phyloP scores from a whole-genome alignment of 176 grass and related monocot species.

The Oryza longistaminata region DNA sequence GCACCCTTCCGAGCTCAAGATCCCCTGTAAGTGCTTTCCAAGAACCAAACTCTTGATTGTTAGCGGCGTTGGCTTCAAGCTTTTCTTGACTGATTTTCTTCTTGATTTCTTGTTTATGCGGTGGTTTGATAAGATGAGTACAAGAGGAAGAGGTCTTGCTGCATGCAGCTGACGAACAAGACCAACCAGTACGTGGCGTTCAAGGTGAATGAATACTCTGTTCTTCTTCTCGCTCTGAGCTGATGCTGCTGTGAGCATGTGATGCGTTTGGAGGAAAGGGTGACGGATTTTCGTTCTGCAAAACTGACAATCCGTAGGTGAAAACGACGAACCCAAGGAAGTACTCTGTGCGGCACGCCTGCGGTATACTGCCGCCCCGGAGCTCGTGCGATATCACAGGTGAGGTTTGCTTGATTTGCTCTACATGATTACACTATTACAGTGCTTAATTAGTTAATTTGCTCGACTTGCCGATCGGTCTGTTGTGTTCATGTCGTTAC shows the following conservation, averaged over 20 bases:
- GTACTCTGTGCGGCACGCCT: slow-evolving; percentile 72
- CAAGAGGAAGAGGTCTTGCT: slow-evolving; percentile 76
- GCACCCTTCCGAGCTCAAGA: slow-evolving; percentile 80
- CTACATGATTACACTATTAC: neutral
- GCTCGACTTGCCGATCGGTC: neutral
- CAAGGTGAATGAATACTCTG: slow-evolving; percentile 54
- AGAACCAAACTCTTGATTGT: neutral
- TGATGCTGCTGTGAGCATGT: neutral
- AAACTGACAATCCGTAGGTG: slow-evolving; percentile 46
- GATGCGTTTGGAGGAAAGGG: neutral
- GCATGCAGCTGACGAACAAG: slow-evolving; percentile 81
- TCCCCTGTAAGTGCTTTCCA: slow-evolving; percentile 61
- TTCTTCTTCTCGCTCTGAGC: slow-evolving; percentile 2
- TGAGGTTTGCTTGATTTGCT: slow-evolving; percentile 9
- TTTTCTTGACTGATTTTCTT: slow-evolving; percentile 29
- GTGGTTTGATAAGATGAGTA: slow-evolving; percentile 58
- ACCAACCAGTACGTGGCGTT: slow-evolving; percentile 71
- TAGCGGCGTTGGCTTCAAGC: neutral
- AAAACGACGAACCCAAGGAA: slow-evolving; percentile 93
- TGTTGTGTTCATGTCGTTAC: neutral
- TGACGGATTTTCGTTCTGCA: neutral
- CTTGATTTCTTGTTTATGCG: neutral
- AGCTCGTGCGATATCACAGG: slow-evolving; percentile 67
- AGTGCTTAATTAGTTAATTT: neutral
- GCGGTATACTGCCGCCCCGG: slow-evolving; percentile 60